These are phyloP conservation scores for Lyophyllum semitale DNA, from an alignment of 768 basidiomycete genomes.

Conservation along the genomic window DNA sequence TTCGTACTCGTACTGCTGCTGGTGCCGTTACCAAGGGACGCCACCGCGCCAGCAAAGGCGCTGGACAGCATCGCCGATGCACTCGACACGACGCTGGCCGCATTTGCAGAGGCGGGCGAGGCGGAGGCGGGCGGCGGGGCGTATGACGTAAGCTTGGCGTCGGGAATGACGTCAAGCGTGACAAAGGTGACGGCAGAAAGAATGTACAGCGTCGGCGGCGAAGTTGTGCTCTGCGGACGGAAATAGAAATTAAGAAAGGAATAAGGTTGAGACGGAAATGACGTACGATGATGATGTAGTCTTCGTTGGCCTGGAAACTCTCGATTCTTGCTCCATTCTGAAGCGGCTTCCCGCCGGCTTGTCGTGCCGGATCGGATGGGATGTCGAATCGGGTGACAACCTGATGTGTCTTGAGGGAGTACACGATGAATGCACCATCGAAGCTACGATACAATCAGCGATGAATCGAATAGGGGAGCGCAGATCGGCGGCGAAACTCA, in stretches of 20 bases:
- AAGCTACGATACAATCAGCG: conserved; percentile 25
- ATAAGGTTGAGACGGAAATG: background rate
- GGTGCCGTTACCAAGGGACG: background rate
- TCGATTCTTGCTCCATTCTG: conserved; percentile 30
- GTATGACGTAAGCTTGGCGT: conserved; percentile 47
- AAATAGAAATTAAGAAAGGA: conserved; percentile 1
- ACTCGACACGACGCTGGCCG: conserved; percentile 7
- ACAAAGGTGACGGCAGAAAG: conserved; percentile 56
- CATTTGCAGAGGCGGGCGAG: conserved; percentile 17
- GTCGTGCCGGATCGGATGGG: too few relatives aligned
- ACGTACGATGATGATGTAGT: conserved; percentile 63
- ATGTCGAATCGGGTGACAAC: conserved; percentile 50
- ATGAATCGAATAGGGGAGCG: background rate
- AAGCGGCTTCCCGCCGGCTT: background rate
- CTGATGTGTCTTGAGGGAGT: conserved; percentile 35
- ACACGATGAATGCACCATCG: conserved; percentile 5
- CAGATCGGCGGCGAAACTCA: conserved; percentile 12
- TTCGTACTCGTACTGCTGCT: background rate
- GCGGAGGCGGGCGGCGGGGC: conserved; percentile 30
- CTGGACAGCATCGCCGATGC: conserved; percentile 9
- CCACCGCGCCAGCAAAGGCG: conserved; percentile 7
- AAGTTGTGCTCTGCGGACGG: conserved; percentile 51
- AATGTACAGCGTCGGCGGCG: conserved; percentile 56
- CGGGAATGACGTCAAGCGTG: conserved; percentile 50
- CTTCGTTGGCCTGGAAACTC: conserved; percentile 44